phyloP scores from a whole-genome alignment of 768 basidiomycete genomes.

The Termitomyces eurrhizus region DNA sequence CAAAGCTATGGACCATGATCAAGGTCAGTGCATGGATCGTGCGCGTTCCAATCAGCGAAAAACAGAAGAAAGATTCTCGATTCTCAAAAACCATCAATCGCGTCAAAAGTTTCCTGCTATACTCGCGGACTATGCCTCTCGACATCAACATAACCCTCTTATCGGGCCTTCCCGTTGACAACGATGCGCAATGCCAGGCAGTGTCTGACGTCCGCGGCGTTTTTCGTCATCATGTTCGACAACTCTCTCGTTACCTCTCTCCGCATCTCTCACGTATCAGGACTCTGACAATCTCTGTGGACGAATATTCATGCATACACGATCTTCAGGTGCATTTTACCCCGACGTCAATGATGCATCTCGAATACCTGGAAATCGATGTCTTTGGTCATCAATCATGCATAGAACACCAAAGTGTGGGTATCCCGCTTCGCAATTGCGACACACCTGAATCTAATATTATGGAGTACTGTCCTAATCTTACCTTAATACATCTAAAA shows the following conservation, averaged over 20 bases:
- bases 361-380: not conserved
- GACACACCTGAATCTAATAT: not conserved
- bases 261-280: not conserved
- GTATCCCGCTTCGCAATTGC: not conserved
- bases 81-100: not conserved
- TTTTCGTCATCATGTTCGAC: not conserved
- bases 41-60: not conserved
- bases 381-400: not conserved
- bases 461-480: not conserved
- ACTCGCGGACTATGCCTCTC: not conserved
- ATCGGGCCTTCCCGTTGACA: not conserved
- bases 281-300: not conserved
- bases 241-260: not conserved
- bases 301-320: not conserved
- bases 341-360: not conserved
- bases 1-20: not conserved
- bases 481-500: not conserved
- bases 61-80: not conserved
- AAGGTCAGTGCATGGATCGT: not conserved
- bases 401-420: not conserved
- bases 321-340: not conserved
- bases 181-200: not conserved
- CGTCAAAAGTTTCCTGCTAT: not conserved
- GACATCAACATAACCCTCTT: not conserved
- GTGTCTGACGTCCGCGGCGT: not conserved